These are phyloP conservation scores for Arabidopsis suecica DNA, from an alignment of 345 rosid genomes.

Conservation along the genomic window DNA sequence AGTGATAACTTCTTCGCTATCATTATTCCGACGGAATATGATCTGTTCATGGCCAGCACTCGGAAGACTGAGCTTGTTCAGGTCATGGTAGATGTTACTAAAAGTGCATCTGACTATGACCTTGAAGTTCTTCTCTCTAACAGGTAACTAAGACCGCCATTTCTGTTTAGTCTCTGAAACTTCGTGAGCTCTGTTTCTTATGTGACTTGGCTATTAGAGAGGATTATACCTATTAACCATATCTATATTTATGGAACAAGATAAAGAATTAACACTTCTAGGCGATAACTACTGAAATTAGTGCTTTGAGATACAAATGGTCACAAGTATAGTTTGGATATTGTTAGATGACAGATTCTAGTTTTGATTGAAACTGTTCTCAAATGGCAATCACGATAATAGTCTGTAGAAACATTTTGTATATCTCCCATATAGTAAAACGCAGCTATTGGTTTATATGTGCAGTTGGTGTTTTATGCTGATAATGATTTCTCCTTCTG, in stretches of 20 bases:
- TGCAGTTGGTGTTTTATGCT: neutral
- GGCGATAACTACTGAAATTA: neutral
- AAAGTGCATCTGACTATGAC: slow-evolving; percentile 75
- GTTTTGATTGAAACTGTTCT: neutral
- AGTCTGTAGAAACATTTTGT: neutral
- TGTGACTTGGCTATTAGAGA: slow-evolving; percentile 7
- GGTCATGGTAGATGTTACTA: slow-evolving; percentile 79
- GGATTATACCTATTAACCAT: neutral
- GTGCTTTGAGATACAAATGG: neutral
- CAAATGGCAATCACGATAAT: neutral
- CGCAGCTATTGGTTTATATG: too few relatives aligned
- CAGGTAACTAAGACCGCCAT: slow-evolving; percentile 49
- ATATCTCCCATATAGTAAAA: neutral
- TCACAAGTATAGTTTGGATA: neutral
- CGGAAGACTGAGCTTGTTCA: slow-evolving; percentile 90
- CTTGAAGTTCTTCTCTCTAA: slow-evolving; percentile 85
- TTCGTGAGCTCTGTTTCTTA: neutral
- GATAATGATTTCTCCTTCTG: slow-evolving; percentile 18
- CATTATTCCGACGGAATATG: slow-evolving; percentile 90
- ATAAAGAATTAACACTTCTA: neutral
- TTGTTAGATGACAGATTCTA: neutral
- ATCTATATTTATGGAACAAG: neutral
- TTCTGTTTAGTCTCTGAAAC: neutral
- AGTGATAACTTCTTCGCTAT: slow-evolving; percentile 89
- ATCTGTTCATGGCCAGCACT: slow-evolving; percentile 89